These are phyloP conservation scores for Salvia rosmarinus DNA, from an alignment of 257 asterid species.

Conservation along the genomic window DNA sequence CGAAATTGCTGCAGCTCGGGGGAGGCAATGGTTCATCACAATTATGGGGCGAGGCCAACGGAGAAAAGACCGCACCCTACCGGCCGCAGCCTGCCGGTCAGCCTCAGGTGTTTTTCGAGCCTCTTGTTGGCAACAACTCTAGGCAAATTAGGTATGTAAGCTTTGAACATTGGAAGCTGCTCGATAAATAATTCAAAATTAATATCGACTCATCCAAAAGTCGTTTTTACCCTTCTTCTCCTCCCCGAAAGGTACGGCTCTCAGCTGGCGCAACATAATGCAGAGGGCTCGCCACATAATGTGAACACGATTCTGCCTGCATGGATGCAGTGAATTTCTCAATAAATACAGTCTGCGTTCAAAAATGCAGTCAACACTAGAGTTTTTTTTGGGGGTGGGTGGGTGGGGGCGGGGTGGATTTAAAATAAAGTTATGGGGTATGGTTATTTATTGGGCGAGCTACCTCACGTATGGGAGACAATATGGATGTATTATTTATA, in stretches of 20 bases:
- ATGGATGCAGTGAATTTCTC: conserved; percentile 49
- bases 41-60: background rate
- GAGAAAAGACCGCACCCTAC: background rate
- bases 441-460: conserved; percentile 25
- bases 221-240: background rate
- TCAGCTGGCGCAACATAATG: conserved; percentile 35
- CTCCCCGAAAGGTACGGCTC: conserved; percentile 31
- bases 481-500: conserved; percentile 4
- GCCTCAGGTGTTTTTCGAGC: conserved; percentile 29
- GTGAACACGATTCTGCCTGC: conserved; percentile 45
- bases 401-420: too few relatives aligned
- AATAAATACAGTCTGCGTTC: background rate
- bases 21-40: conserved; percentile 7
- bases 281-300: conserved; percentile 31
- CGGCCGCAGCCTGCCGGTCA: background rate
- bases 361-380: background rate
- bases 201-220: background rate
- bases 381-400: background rate
- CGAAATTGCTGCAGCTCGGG: conserved; percentile 15
- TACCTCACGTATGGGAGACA: conserved; percentile 19
- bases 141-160: background rate
- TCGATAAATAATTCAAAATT: background rate
- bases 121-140: conserved; percentile 28
- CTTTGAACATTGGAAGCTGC: background rate
- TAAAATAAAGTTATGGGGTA: background rate